These are phyloP conservation scores for Phytophthora podocarpi DNA, from an alignment of 352 stramenopile genomes.

Conservation along the genomic window DNA sequence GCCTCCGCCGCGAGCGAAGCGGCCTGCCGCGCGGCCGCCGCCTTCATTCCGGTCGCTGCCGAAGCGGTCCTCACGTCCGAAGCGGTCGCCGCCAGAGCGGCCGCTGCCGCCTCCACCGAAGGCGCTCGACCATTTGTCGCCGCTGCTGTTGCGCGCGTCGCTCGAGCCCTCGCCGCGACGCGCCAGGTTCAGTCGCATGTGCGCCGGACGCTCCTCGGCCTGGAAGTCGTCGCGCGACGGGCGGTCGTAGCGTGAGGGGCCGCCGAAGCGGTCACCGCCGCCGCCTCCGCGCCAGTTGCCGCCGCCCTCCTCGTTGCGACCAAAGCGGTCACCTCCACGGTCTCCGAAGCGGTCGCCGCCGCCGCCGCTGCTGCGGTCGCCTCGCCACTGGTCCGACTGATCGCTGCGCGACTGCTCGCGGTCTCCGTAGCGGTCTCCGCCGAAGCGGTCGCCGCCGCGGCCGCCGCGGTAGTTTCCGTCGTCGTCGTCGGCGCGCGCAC, in stretches of 20 bases:
- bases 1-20: slow-evolving; percentile 44
- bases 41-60: slow-evolving; percentile 39
- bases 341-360: slow-evolving; percentile 32
- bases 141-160: slow-evolving; percentile 39
- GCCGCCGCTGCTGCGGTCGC: slow-evolving; percentile 36
- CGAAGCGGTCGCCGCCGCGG: slow-evolving; percentile 44
- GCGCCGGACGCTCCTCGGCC: slow-evolving; percentile 66
- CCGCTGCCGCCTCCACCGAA: slow-evolving; percentile 41
- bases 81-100: slow-evolving; percentile 28
- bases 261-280: slow-evolving; percentile 29
- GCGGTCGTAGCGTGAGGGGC: slow-evolving; percentile 72
- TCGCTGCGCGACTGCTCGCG: slow-evolving; percentile 55
- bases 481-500: slow-evolving; percentile 52
- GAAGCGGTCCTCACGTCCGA: slow-evolving; percentile 28
- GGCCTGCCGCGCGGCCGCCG: slow-evolving; percentile 31
- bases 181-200: slow-evolving; percentile 80
- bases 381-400: slow-evolving; percentile 58
- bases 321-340: slow-evolving; percentile 37
- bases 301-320: slow-evolving; percentile 28
- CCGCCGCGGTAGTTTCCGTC: slow-evolving; percentile 54
- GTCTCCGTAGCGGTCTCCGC: slow-evolving; percentile 43
- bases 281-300: slow-evolving; percentile 44
- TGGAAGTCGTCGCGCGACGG: slow-evolving; percentile 59
- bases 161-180: slow-evolving; percentile 42
- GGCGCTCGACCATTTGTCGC: slow-evolving; percentile 61